phyloP scores from a whole-genome alignment of 495 filamentous ascomycete genomes.

The Acidomyces sp. region DNA sequence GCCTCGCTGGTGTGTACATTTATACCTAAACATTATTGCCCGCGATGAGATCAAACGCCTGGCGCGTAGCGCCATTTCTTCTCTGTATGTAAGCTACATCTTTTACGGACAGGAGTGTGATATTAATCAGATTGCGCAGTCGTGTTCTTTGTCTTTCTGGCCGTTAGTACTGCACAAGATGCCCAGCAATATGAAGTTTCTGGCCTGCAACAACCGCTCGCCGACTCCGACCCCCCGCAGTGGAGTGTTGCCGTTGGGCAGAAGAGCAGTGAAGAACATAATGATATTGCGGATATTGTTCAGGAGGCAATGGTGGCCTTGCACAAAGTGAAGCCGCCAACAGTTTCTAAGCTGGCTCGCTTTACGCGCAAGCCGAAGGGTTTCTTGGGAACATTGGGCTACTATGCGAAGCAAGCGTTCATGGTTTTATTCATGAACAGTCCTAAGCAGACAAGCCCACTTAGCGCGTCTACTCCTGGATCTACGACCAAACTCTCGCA shows the following conservation, averaged over 20 bases:
- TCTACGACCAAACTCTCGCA: constrained; percentile 22
- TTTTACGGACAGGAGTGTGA: background rate
- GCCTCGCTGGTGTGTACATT: background rate
- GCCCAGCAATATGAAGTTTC: background rate
- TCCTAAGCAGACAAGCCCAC: constrained; percentile 24
- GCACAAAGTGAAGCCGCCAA: constrained; percentile 24
- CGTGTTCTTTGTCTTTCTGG: constrained; percentile 18
- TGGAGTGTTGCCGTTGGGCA: background rate
- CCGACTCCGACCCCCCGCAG: background rate
- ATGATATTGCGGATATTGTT: constrained; percentile 13
- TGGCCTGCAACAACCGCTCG: background rate
- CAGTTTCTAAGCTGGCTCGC: constrained; percentile 20
- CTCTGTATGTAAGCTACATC: constrained; percentile 10
- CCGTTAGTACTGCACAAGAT: constrained; percentile 9
- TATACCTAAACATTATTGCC: constrained; percentile 1
- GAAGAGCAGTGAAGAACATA: background rate
- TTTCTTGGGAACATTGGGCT: constrained; percentile 26
- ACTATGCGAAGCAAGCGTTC: constrained; percentile 35
- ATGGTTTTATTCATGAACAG: constrained; percentile 34
- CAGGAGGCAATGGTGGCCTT: constrained; percentile 26
- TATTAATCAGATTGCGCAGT: constrained; percentile 3
- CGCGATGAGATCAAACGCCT: constrained; percentile 14
- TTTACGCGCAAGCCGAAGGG: constrained; percentile 27
- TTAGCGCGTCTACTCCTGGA: constrained; percentile 23
- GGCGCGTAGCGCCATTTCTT: constrained; percentile 17